These are phyloP conservation scores for Podospora comata DNA, from an alignment of 495 filamentous ascomycete genomes.

Conservation along the genomic window DNA sequence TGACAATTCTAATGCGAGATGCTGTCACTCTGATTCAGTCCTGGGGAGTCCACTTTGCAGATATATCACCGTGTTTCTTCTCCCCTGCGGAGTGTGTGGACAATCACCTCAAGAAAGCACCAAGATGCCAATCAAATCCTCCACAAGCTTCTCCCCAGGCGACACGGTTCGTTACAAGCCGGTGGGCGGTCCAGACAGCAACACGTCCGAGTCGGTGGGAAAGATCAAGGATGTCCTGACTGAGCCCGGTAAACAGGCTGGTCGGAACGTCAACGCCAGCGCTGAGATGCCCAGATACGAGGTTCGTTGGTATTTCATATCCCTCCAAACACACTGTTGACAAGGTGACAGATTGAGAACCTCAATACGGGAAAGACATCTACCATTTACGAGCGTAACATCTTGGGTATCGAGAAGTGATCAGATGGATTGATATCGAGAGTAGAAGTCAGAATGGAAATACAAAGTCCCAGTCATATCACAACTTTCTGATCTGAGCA, in stretches of 20 bases:
- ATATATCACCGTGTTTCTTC: not conserved
- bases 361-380: slow-evolving; percentile 43
- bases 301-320: slow-evolving; percentile 24
- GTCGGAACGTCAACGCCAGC: slow-evolving; percentile 42
- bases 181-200: slow-evolving; percentile 30
- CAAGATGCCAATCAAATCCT: not conserved
- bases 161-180: slow-evolving; percentile 15
- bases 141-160: slow-evolving; percentile 5
- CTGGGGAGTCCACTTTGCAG: not conserved
- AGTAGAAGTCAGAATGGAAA: too few relatives aligned
- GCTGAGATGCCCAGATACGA: slow-evolving; percentile 40
- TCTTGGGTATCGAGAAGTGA: slow-evolving; percentile 28
- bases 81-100: too few relatives aligned
- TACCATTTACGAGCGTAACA: slow-evolving; percentile 42
- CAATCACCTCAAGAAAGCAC: not conserved
- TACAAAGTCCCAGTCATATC: not conserved
- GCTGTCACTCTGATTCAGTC: not conserved
- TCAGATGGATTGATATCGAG: too few relatives aligned
- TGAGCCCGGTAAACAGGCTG: slow-evolving; percentile 41
- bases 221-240: slow-evolving; percentile 39
- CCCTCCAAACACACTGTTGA: not conserved
- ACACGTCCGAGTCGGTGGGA: slow-evolving; percentile 40
- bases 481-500: not conserved
- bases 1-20: not conserved
- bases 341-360: slow-evolving; percentile 37